phyloP scores from a whole-genome alignment of 345 rosid genomes.

The Reutealis trisperma region DNA sequence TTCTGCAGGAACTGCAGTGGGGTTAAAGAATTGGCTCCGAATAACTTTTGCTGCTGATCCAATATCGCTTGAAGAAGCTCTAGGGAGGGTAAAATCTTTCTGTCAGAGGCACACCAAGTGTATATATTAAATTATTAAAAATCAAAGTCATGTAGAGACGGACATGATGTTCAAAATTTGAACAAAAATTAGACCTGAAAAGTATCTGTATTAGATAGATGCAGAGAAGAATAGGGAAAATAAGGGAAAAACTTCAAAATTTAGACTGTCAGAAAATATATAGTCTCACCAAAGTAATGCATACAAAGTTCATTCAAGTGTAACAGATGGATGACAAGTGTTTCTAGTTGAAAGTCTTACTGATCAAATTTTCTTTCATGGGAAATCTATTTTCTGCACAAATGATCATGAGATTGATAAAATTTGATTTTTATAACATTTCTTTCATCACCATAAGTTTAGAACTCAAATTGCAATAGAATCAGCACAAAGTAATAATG shows the following conservation, averaged over 20 bases:
- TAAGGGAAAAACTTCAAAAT: neutral
- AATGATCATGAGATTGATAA: too few relatives aligned
- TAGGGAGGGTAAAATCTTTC: conserved; percentile 67
- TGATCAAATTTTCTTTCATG: too few relatives aligned
- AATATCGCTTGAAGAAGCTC: conserved; percentile 61
- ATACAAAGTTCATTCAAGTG: neutral
- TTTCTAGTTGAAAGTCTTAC: neutral
- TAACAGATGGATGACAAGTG: too few relatives aligned
- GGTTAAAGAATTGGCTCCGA: conserved; percentile 77
- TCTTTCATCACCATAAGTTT: too few relatives aligned
- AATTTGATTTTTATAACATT: too few relatives aligned
- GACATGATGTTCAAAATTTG: neutral
- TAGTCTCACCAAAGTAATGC: neutral
- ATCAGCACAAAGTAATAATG: too few relatives aligned
- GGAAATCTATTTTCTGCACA: too few relatives aligned
- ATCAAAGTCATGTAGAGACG: neutral
- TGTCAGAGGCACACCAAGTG: conserved; percentile 59
- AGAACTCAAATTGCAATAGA: too few relatives aligned
- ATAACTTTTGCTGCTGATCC: conserved; percentile 85
- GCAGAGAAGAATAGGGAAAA: too few relatives aligned
- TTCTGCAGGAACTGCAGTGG: conserved; percentile 78
- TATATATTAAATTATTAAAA: conserved; percentile 2
- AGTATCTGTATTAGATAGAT: neutral
- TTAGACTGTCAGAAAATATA: neutral
- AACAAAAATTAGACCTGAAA: too few relatives aligned